These are phyloP conservation scores for Crassisporium funariophilum DNA, from an alignment of 768 basidiomycete species.

Conservation along the genomic window DNA sequence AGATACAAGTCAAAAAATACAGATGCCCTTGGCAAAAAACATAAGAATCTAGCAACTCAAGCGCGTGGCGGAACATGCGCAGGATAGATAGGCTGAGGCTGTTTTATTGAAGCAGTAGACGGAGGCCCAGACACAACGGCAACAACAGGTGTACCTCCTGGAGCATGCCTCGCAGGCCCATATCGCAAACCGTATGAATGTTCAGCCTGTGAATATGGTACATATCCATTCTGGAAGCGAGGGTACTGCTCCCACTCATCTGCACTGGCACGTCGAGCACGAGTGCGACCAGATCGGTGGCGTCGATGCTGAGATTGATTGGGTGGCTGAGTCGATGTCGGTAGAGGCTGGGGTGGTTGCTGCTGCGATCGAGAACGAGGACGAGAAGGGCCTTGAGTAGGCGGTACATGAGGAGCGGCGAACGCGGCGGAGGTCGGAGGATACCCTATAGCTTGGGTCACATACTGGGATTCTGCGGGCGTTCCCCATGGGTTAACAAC, in stretches of 20 bases:
- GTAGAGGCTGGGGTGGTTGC: neutral
- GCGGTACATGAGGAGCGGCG: neutral
- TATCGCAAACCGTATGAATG: slow-evolving; percentile 19
- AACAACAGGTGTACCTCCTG: slow-evolving; percentile 6
- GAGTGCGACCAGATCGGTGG: neutral
- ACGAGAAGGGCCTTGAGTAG: too few species aligned
- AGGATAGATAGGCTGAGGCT: neutral
- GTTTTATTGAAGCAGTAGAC: slow-evolving; percentile 3
- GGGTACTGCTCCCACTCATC: slow-evolving; percentile 12
- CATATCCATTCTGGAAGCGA: slow-evolving; percentile 13
- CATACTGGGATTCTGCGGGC: too few species aligned
- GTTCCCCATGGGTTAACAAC: too few species aligned
- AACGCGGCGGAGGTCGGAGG: too few species aligned
- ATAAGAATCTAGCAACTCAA: too few species aligned
- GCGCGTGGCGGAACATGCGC: too few species aligned
- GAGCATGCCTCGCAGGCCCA: slow-evolving; percentile 18
- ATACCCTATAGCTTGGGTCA: too few species aligned
- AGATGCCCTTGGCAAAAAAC: too few species aligned
- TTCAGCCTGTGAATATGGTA: slow-evolving; percentile 15
- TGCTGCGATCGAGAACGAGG: neutral
- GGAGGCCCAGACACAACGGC: neutral
- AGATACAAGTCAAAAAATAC: too few species aligned
- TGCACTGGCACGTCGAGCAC: neutral
- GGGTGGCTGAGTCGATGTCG: neutral
- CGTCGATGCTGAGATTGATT: neutral